Base-by-base conservation (phyloP, 2,329 filamentous ascomycete species). In the Penicillium aurantiogriseum region DNA sequence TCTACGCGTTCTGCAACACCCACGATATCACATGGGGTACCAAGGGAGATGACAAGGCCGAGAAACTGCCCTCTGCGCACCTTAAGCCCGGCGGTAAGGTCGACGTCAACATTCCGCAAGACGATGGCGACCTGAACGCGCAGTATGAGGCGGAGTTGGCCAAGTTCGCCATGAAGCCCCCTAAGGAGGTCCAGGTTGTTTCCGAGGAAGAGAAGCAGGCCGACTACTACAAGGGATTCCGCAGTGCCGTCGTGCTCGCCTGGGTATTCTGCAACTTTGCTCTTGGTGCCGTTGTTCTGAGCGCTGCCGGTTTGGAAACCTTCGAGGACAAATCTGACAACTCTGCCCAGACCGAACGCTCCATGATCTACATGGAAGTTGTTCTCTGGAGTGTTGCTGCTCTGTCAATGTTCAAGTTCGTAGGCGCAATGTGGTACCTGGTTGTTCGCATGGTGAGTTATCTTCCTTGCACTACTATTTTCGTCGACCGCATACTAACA, bases 11-110 rank as follows among this genome's bases (percentile, higher is more conserved):
- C 78, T 97, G 92, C 79, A 97, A 97, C 77, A 96, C 92, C 27
- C 92, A 97, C 82, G 92, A 97, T 71, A 94, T 97, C 63, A 95
- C 92, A 4, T 97, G 92, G 92, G 92, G 92, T 70, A 99, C 94
- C 42, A 99, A 97, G 77, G 94, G 94, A 68, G 94, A 97, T 73
- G 93, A 97, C 78, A 97, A 96, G 76, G 84, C 93, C 7, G 92
- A 96, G 67, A 92, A 93, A 71, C 85, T 97, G 52, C 91, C 91
- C 2, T 91, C 88, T 0, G 93, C 94, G 66, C 92, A 88, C 66
- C 88, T 92, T 53, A 96, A 97, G 74, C 90, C 95, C 44, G 93
- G 91, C 65, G 94, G 92, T 67, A 97, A 97, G 81, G 94, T 96
- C 61, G 92, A 97, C 66, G 87, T 99, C 61, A 83, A 85, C 57